A percentile compares a stretch with the other conserved stretches of the same genome.
Evolutionary conservation across 2,329 filamentous ascomycete genomes (phyloP).

Genomic region (Cryphonectria radicalis): DNA sequence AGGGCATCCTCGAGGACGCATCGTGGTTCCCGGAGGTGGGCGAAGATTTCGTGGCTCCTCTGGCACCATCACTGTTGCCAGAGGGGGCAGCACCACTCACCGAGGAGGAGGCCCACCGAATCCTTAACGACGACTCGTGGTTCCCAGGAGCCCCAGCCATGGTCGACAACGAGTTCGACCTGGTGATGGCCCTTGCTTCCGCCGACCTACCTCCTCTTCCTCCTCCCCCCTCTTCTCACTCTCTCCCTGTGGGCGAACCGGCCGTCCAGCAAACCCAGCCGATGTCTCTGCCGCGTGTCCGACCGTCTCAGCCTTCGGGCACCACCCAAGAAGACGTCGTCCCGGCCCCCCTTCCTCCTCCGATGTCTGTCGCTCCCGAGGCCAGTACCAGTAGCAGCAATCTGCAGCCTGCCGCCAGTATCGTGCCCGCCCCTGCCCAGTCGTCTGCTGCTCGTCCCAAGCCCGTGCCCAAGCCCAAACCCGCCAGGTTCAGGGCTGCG

Average conservation of each 20-base stretch:
- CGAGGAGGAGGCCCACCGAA: background rate
- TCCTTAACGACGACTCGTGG: background rate
- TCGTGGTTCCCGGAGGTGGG: constrained; percentile 1
- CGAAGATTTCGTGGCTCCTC: background rate
- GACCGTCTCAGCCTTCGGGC: background rate
- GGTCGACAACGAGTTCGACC: no score
- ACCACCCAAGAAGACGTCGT: background rate
- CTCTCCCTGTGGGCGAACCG: background rate
- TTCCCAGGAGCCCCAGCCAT: background rate
- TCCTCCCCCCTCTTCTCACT: background rate
- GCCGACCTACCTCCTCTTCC: background rate
- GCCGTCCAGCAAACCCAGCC: background rate
- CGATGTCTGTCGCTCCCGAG: background rate
- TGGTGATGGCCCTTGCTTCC: no score
- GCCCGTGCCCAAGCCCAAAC: no score
- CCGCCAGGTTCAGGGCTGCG: no score
- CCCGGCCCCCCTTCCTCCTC: no score
- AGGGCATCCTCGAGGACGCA: background rate
- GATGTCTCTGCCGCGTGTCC: background rate
- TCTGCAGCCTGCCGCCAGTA: background rate
- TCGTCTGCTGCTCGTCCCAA: no score
- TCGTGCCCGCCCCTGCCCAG: background rate
- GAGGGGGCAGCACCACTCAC: background rate
- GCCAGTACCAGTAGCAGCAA: background rate
- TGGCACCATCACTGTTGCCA: background rate